Evolutionary conservation across 495 filamentous ascomycete genomes (phyloP).

Genomic region (Aspergillus carlsbadensis): DNA sequence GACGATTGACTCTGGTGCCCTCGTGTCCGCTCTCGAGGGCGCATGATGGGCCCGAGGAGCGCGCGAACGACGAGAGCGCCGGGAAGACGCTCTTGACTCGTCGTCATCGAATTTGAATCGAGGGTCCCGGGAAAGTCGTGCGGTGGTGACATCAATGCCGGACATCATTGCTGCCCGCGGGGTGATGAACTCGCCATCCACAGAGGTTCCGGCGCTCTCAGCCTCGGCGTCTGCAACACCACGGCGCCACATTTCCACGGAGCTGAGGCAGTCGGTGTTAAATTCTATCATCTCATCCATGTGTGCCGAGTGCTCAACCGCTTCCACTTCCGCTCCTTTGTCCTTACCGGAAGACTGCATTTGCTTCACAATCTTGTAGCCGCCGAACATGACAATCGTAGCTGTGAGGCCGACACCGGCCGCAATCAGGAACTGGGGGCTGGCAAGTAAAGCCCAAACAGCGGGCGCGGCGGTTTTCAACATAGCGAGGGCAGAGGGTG

Average conservation of each 20-base stretch:
- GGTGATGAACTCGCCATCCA: conserved; percentile 85
- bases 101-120: conserved; percentile 44
- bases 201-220: conserved; percentile 60
- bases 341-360: conserved; percentile 48
- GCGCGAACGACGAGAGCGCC: conserved; percentile 40
- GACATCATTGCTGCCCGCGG: conserved; percentile 66
- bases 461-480: conserved; percentile 79
- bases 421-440: conserved; percentile 90
- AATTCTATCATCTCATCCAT: conserved; percentile 61
- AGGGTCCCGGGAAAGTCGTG: conserved; percentile 32
- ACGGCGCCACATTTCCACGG: conserved; percentile 81
- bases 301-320: conserved; percentile 4
- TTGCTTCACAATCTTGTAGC: conserved; percentile 94
- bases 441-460: conserved; percentile 81
- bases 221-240: conserved; percentile 72
- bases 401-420: conserved; percentile 85
- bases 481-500: conserved; percentile 68
- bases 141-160: conserved; percentile 45
- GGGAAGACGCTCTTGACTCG: conserved; percentile 35
- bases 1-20: conserved; percentile 22
- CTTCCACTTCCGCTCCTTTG: not conserved
- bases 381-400: conserved; percentile 90
- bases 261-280: conserved; percentile 55
- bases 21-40: conserved; percentile 21
- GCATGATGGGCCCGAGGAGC: conserved; percentile 11